Evolutionary conservation across 345 rosid genomes (phyloP), one percentile per base, ranked within the genome.

Genomic region (Adansonia digitata): DNA sequence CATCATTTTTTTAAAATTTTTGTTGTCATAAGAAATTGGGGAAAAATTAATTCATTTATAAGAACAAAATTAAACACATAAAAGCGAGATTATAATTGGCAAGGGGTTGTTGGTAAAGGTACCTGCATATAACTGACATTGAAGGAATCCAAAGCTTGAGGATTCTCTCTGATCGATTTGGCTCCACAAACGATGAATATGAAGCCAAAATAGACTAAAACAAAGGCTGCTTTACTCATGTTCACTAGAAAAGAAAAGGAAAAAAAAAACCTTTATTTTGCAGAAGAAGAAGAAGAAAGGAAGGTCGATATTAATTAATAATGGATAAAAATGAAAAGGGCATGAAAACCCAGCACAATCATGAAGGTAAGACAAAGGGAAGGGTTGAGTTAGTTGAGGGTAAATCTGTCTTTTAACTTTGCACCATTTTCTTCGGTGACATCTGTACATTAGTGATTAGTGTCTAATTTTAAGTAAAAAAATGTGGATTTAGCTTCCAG

Each of bases 91-190:
- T 11, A 14, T 17, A 2, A 17, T 49, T 2, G 34, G 49, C 27
- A 59, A 22, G 27, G 24, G 39, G 37, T 24, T 42, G 24, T 70
- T 49, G 37, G 26, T 22, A 22, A 14, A 6, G 13, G 1, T 65
- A 82, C 90, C 88, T 80, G 85, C 45, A 79, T 79, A 0, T 71
- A 70, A 72, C 84, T 86, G 82, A 80, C 69, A 64, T 77, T 60
- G 84, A 85, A 83, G 68, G 86, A 84, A 13, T 55, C 64, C 9
- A 65, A 40, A 9, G 85, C 75, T 17, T 78, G 89, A 35, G 89
- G 94, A 42, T 65, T 78, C 20, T 69, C 63, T 56, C 48, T 7
- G 51, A 20, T 48, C 22, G 82, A 52, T 35, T 66, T 65, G 53
- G 88, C 75, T 45, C 76, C 22, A 14, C 80, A 62, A n/a, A 59